Percentiles rank a stretch among this genome's conserved stretches.
Conservation (phyloP, 2,329 filamentous ascomycete genomes). For the Botrytis squamosa region DNA sequence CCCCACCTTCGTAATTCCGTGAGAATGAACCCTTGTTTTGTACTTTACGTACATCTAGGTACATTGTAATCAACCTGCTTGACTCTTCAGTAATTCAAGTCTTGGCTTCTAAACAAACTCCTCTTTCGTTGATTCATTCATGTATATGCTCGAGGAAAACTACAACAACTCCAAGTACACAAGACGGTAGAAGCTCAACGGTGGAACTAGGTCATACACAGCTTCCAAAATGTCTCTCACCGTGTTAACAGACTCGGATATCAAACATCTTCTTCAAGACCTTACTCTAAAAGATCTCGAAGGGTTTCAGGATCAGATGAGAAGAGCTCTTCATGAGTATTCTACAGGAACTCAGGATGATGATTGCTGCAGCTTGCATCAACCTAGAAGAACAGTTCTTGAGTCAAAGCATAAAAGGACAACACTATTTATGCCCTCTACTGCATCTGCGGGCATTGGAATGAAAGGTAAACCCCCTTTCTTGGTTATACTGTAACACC, state of each 20-base stretch:
- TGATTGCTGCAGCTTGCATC: conserved; percentile 47
- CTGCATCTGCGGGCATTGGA: conserved; percentile 60
- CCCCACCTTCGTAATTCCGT: background rate
- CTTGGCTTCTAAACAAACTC: background rate
- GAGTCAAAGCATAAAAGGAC: conserved; percentile 53
- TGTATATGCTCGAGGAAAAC: background rate
- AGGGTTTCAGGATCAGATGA: conserved; percentile 50
- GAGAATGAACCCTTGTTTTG: background rate
- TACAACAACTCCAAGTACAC: background rate
- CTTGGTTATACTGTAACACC: background rate
- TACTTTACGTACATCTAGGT: too few species aligned
- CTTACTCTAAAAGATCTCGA: conserved; percentile 54
- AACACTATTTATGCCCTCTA: conserved; percentile 74
- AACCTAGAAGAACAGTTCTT: conserved; percentile 53
- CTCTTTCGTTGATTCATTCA: background rate
- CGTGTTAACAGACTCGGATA: conserved; percentile 57
- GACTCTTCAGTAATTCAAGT: background rate
- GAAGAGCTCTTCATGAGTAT: conserved; percentile 58
- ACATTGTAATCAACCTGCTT: background rate
- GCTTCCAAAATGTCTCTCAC: conserved; percentile 51
- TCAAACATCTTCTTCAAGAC: conserved; percentile 53
- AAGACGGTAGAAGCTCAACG: background rate
- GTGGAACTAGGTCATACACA: background rate
- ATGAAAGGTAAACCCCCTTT: conserved; percentile 57
- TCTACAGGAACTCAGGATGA: conserved; percentile 52